Percentiles rank a stretch among this genome's conserved stretches.
Evolutionary conservation across 345 rosid species (phyloP).

Genomic region (Barbarea vulgaris): DNA sequence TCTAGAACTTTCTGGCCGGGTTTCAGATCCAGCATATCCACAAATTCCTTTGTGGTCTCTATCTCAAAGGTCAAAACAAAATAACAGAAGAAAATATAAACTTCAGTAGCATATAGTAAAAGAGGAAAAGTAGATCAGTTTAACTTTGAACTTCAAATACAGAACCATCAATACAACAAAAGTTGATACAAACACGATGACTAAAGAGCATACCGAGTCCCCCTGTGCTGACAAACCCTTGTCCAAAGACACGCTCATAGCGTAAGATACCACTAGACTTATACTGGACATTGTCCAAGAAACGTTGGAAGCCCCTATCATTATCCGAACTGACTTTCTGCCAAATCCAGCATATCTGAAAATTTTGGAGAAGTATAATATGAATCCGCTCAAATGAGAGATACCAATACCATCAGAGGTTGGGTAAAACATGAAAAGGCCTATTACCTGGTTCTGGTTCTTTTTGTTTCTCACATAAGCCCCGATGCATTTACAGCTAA

Average conservation of each 20-base stretch:
- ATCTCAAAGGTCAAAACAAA: constrained; percentile 37
- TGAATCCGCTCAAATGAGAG: constrained; percentile 16
- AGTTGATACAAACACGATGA: not conserved
- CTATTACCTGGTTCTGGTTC: constrained; percentile 89
- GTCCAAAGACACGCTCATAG: constrained; percentile 93
- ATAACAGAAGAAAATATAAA: not conserved
- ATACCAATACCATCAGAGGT: constrained; percentile 18
- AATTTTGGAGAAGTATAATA: constrained; percentile 10
- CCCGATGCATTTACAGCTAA: constrained; percentile 90
- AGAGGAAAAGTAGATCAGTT: not conserved
- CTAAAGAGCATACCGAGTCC: constrained; percentile 68
- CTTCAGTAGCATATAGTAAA: constrained; percentile 14
- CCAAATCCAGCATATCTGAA: constrained; percentile 98
- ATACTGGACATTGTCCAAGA: constrained; percentile 94
- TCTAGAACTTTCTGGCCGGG: constrained; percentile 96
- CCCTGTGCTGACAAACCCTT: constrained; percentile 95
- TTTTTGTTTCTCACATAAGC: constrained; percentile 94
- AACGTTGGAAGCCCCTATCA: constrained; percentile 91
- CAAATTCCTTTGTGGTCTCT: constrained; percentile 98
- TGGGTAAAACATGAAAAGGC: constrained; percentile 9
- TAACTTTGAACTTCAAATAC: not conserved
- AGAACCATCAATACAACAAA: constrained; percentile 9
- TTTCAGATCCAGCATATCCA: constrained; percentile 76
- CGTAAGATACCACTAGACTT: constrained; percentile 80
- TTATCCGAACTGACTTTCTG: constrained; percentile 74